These are phyloP conservation scores for Keithomyces neogunnii DNA, from an alignment of 2,329 filamentous ascomycete species.

Conservation along the genomic window DNA sequence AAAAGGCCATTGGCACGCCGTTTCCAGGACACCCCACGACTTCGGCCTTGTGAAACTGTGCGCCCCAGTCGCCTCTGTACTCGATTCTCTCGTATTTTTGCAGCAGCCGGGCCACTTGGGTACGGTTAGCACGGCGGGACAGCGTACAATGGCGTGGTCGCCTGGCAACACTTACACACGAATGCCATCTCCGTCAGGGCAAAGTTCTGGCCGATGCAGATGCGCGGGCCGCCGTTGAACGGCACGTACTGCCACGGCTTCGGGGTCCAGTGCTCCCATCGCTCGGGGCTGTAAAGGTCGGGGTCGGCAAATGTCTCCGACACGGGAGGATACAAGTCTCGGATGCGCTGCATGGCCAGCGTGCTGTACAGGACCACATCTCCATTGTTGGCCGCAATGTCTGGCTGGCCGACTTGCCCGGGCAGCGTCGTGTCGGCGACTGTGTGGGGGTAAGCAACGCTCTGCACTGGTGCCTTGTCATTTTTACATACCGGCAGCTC, in stretches of 20 bases:
- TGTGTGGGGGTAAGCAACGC: conserved; percentile 23
- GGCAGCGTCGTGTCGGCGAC: conserved; percentile 68
- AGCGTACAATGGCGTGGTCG: not conserved
- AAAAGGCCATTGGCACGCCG: conserved; percentile 32
- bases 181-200: conserved; percentile 62
- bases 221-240: conserved; percentile 66
- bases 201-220: conserved; percentile 75
- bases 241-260: conserved; percentile 65
- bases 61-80: conserved; percentile 35
- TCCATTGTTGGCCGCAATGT: conserved; percentile 55
- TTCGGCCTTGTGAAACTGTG: conserved; percentile 34
- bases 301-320: conserved; percentile 38
- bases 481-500: conserved; percentile 22
- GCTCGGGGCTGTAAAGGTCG: conserved; percentile 52
- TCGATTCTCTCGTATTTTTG: conserved; percentile 51
- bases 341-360: conserved; percentile 64
- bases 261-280: conserved; percentile 57
- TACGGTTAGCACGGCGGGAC: not conserved
- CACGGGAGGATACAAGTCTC: conserved; percentile 49
- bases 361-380: conserved; percentile 58
- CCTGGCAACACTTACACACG: conserved; percentile 7
- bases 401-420: conserved; percentile 52
- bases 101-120: conserved; percentile 39
- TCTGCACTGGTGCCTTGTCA: no score
- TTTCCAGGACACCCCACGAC: conserved; percentile 34